These are phyloP conservation scores for Brassica balearica DNA, from an alignment of 441 rosid genomes.

Conservation along the genomic window DNA sequence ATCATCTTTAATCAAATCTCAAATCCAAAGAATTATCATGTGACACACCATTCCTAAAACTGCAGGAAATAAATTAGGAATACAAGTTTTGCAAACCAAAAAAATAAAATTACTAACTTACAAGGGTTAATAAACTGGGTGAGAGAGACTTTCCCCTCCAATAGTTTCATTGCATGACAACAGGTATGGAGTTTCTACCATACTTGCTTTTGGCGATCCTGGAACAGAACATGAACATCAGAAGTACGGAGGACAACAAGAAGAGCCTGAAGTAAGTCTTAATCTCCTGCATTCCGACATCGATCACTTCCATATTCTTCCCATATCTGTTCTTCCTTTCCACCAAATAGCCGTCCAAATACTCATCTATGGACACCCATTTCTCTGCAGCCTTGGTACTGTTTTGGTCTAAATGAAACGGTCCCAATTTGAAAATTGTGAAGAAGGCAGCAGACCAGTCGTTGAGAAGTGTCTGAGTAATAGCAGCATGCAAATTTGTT, in stretches of 20 bases:
- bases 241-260: slow-evolving; percentile 80
- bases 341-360: slow-evolving; percentile 91
- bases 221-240: slow-evolving; percentile 96
- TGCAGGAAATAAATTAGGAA: slow-evolving; percentile 21
- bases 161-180: slow-evolving; percentile 45
- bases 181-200: slow-evolving; percentile 63
- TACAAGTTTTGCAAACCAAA: slow-evolving; percentile 34
- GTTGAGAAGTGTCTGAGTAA: slow-evolving; percentile 83
- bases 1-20: slow-evolving; percentile 27
- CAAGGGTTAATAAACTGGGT: slow-evolving; percentile 26
- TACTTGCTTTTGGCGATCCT: slow-evolving; percentile 84
- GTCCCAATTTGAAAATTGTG: slow-evolving; percentile 74
- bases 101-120: slow-evolving; percentile 30
- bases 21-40: slow-evolving; percentile 36
- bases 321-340: slow-evolving; percentile 86
- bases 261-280: slow-evolving; percentile 97
- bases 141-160: slow-evolving; percentile 10
- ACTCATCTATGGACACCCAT: slow-evolving; percentile 92
- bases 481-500: slow-evolving; percentile 28
- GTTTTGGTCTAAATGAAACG: slow-evolving; percentile 52
- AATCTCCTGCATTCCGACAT: slow-evolving; percentile 96
- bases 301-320: slow-evolving; percentile 89
- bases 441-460: slow-evolving; percentile 96
- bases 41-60: slow-evolving; percentile 24
- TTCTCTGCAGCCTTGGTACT: slow-evolving; percentile 58